A percentile compares a stretch with the other conserved stretches of the same genome.
Conservation (phyloP, 768 basidiomycete genomes). For the Polyporus arcularius region DNA sequence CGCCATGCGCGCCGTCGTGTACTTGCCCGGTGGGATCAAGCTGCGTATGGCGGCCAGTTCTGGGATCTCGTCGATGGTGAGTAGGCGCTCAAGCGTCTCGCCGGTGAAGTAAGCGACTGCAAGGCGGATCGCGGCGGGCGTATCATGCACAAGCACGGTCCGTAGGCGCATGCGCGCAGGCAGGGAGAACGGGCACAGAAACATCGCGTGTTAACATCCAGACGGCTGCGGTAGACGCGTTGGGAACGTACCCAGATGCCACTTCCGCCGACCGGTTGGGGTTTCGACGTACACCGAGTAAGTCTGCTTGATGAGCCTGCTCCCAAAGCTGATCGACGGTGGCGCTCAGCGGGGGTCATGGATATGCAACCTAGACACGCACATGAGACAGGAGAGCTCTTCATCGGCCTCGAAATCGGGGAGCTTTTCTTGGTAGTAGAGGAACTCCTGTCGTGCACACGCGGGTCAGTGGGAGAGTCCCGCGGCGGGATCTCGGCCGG, state of each 20-base stretch:
- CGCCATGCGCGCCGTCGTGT: constrained; percentile 33
- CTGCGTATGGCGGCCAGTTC: constrained; percentile 29
- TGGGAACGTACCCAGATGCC: constrained; percentile 70
- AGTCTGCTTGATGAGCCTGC: constrained; percentile 75
- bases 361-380: constrained; percentile 27
- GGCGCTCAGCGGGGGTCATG: constrained; percentile 27
- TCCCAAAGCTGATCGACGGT: constrained; percentile 17
- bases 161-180: not conserved
- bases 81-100: constrained; percentile 24
- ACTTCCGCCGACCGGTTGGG: constrained; percentile 66
- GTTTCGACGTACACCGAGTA: constrained; percentile 79
- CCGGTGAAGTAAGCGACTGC: constrained; percentile 42
- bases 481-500: not conserved
- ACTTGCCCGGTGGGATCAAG: constrained; percentile 33
- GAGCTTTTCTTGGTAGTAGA: constrained; percentile 75
- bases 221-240: not conserved
- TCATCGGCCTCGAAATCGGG: constrained; percentile 29
- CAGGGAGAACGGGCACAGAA: constrained; percentile 2
- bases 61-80: constrained; percentile 34
- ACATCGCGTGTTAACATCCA: not conserved
- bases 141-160: not conserved
- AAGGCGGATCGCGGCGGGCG: constrained; percentile 1
- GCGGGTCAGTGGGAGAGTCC: constrained; percentile 8
- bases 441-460: constrained; percentile 60
- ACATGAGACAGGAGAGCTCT: constrained; percentile 25